These are phyloP conservation scores for Chaetomium globosum DNA, from an alignment of 2,329 filamentous ascomycete genomes.

Conservation along the genomic window DNA sequence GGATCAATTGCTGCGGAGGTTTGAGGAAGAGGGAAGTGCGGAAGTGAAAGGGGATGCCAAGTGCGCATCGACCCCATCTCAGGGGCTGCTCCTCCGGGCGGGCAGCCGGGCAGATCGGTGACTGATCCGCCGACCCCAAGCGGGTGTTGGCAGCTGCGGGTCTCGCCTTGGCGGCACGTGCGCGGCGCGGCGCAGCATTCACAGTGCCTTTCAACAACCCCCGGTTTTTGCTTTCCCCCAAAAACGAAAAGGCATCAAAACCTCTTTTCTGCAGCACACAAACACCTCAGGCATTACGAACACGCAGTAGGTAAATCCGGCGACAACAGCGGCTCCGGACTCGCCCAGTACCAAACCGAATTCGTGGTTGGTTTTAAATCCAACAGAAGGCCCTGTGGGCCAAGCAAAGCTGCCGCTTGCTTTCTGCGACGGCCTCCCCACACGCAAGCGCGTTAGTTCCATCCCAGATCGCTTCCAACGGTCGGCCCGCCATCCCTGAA, in stretches of 20 bases:
- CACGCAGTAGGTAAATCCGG: not conserved
- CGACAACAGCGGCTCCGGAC: not conserved
- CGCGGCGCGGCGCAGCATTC: constrained; percentile 6
- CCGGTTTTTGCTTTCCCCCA: not conserved
- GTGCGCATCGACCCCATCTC: constrained; percentile 6
- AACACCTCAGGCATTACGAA: not conserved
- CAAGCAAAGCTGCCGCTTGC: constrained; percentile 2
- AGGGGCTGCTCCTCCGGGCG: constrained; percentile 11
- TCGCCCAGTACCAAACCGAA: not conserved
- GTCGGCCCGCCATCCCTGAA: constrained; percentile 23
- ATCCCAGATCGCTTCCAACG: constrained; percentile 13
- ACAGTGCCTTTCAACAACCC: not conserved
- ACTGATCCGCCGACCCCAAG: constrained; percentile 17
- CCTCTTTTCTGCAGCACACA: not conserved
- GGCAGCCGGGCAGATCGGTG: constrained; percentile 17
- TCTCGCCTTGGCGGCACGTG: constrained; percentile 23
- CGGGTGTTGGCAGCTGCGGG: not conserved
- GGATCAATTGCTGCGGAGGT: not conserved
- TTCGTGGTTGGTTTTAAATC: not conserved
- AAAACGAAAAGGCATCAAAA: not conserved
- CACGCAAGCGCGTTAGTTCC: constrained; percentile 20
- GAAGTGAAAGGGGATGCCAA: constrained; percentile 19
- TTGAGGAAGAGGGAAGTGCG: not conserved
- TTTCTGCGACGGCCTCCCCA: constrained; percentile 22
- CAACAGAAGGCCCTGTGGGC: not conserved